Evolutionary conservation across 2,329 filamentous ascomycete genomes (phyloP), one percentile per base, ranked within the genome.

Genomic region (Ceratocystis ficicola): DNA sequence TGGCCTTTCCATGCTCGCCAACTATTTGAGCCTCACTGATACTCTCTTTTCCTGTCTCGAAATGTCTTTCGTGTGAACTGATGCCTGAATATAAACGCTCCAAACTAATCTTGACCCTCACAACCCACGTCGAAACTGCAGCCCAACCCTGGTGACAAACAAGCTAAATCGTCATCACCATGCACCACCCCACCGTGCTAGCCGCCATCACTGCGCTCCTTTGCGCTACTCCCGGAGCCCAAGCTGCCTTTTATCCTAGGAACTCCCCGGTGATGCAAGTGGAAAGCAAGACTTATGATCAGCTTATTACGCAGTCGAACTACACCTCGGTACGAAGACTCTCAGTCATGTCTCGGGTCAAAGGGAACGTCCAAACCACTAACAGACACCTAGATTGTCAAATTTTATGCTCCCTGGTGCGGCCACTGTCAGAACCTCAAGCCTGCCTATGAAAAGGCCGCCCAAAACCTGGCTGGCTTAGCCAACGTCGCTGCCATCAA

Each of bases 341-440:
- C 15, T 48, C 7, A 28, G 10, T 25, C 28, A 41, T 41, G 36
- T 12, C 36, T 41, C 36, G 2, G 0, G 36, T 41, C 36, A 41
- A 41, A 12, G 36, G 36, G 36, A 41, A 41, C 10, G 36, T 66
- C 66, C 62, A 46, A 17, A 6, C 22, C 2, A 64, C 28, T 63
- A 48, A 64, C 62, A 44, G 63, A 36, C 22, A 52, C 59, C 5
- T 70, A 86, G 81, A 81, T 85, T 59, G 77, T 85, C 74, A 90
- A 92, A 77, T 97, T 97, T 81, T 97, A 96, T 73, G 93, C 93
- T 7, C 93, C 93, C 28, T 97, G 93, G 93, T 97, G 94, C 73
- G 94, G 93, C 52, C 94, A 97, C 77, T 99, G 94, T 79, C 83
- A 96, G 77, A 96, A 88, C 77, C 87, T 99, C 72, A 92, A 96